Evolutionary conservation across 1,139 yeast species (phyloP).

Genomic region (Geotrichum reessii): DNA sequence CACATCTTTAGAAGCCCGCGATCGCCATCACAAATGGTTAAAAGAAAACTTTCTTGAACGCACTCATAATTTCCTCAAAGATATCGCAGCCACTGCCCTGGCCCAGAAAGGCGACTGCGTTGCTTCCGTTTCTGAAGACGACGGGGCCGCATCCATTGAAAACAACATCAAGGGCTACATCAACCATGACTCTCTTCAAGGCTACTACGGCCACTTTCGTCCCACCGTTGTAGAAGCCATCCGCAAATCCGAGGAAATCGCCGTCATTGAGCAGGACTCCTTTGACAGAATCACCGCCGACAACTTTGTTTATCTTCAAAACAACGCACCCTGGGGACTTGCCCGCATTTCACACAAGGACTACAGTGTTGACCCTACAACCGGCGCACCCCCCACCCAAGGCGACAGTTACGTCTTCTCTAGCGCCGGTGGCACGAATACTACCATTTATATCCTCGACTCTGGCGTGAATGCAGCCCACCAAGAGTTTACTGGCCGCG

Average conservation of each 20-base stretch:
- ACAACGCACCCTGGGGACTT: conserved; percentile 49
- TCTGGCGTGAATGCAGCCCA: conserved; percentile 44
- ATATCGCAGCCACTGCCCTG: conserved; percentile 1
- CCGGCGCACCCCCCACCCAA: conserved; percentile 21
- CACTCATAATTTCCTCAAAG: conserved; percentile 1
- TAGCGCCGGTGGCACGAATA: conserved; percentile 47
- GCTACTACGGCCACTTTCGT: conserved; percentile 29
- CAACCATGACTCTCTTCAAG: conserved; percentile 41
- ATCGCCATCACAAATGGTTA: conserved; percentile 21
- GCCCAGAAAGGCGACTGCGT: neutral
- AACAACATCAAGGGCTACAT: conserved; percentile 56
- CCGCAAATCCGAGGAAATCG: conserved; percentile 41
- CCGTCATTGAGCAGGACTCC: conserved; percentile 48
- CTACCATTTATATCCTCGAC: conserved; percentile 51
- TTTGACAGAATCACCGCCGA: conserved; percentile 20
- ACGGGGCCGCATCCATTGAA: neutral
- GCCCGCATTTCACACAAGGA: conserved; percentile 45
- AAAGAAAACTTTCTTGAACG: neutral
- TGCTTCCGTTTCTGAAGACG: neutral
- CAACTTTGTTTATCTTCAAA: conserved; percentile 14
- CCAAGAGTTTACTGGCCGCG: conserved; percentile 48
- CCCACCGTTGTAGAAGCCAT: conserved; percentile 36
- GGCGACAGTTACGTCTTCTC: conserved; percentile 40
- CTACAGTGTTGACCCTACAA: neutral
- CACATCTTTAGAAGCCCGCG: conserved; percentile 13